phyloP scores from a whole-genome alignment of 768 basidiomycete genomes.

The Pulveroboletus sp. region DNA sequence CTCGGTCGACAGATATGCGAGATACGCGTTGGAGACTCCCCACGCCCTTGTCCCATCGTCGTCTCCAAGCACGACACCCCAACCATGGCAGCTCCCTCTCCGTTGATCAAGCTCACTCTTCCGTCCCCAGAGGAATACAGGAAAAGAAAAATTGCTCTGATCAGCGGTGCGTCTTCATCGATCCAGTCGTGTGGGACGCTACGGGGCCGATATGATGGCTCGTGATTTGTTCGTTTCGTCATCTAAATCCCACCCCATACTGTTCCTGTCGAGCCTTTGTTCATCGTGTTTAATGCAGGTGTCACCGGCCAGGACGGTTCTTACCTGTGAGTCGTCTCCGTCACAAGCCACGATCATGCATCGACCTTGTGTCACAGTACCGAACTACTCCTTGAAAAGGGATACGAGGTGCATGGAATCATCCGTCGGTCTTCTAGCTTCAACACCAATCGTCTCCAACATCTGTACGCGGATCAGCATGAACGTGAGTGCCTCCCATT shows the following conservation, averaged over 20 bases:
- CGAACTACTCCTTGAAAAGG: constrained; percentile 79
- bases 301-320: constrained; percentile 97
- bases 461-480: constrained; percentile 90
- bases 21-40: too few relatives aligned
- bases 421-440: constrained; percentile 97
- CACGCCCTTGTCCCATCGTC: too few relatives aligned
- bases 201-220: not conserved
- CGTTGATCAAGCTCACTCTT: constrained; percentile 50
- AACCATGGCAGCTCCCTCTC: constrained; percentile 16
- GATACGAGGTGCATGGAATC: constrained; percentile 91
- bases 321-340: constrained; percentile 64
- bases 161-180: constrained; percentile 60
- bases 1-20: too few relatives aligned
- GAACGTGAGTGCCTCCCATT: constrained; percentile 55
- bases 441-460: constrained; percentile 93
- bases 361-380: constrained; percentile 43
- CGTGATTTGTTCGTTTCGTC: not conserved
- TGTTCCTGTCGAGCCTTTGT: not conserved
- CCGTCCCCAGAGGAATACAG: constrained; percentile 78
- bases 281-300: constrained; percentile 43
- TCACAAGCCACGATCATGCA: not conserved
- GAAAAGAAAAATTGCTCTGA: constrained; percentile 89
- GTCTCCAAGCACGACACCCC: not conserved
- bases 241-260: not conserved
- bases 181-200: not conserved